Base-by-base conservation (phyloP, 2,329 filamentous ascomycete species). In the Cercospora zeina region DNA sequence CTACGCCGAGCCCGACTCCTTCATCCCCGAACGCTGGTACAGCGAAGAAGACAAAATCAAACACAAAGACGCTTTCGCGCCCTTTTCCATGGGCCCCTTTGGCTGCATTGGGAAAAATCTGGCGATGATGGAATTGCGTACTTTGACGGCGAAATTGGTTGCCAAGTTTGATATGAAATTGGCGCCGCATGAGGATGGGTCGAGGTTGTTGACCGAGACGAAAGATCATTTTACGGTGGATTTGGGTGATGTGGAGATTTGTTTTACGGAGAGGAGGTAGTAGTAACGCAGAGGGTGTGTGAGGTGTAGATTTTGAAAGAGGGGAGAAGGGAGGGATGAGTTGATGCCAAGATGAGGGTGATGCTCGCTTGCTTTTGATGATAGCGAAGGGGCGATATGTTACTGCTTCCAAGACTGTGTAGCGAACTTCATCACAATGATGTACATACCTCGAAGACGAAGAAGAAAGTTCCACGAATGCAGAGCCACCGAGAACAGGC, bases 11-110 rank as follows among this genome's bases (percentile, higher is more conserved):
- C 67, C 73, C 10, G 58, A 70, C 51, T 63, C 65, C 2, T 76
- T 76, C 67, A 65, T 76, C 16, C 75, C 75, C 47, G 69, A 78
- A 60, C 71, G 75, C 57, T 78, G 76, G 76, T 74, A 70, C 61
- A 69, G 62, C 13, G 66, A 70, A 24, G 70, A 73, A 21, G 71
- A 76, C 16, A 69, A 76, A 10, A 65, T 77, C 58, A 73, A 72
- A 61, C 70, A 77, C 39, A 73, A 73, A 50, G 66, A 68, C 13
- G 75, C 75, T 5, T 78, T 77, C 66, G 71, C 71, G 1, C 76
- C 76, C 1, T 77, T 77, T 59, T 70, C 66, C n/a, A 68, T 68
- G 39, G 75, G 75, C 4, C 68, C 72, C 2, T 74, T 73, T 34
- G 71, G 70, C 45, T 78, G 77, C 65, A 76, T 78, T 54, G 77